These are phyloP conservation scores for Thuidium tamariscinum DNA, from an alignment of 225 moss, liverwort and hornwort genomes.

Conservation along the genomic window DNA sequence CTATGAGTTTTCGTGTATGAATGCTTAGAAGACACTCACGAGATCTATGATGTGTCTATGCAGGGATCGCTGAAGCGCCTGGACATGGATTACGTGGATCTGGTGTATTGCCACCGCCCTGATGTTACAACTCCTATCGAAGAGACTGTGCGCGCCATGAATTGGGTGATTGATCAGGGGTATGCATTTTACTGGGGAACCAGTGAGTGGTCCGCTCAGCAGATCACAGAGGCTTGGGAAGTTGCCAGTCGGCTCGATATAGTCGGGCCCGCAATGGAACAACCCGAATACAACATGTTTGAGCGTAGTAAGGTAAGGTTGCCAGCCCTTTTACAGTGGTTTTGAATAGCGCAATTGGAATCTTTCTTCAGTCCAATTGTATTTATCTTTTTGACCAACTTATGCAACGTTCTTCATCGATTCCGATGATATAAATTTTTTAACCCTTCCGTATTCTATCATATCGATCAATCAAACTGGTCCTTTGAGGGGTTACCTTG, in stretches of 20 bases:
- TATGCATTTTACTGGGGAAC: conserved; percentile 96
- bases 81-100: conserved; percentile 86
- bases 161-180: conserved; percentile 85
- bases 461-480: not conserved
- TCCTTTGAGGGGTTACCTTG: not conserved
- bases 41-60: not conserved
- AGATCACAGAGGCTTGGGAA: conserved; percentile 96
- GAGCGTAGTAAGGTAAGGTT: conserved; percentile 52
- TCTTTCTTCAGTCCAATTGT: not conserved
- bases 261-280: conserved; percentile 80
- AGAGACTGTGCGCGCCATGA: conserved; percentile 93
- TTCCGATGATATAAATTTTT: not conserved
- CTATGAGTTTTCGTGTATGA: not conserved
- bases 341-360: not conserved
- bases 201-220: conserved; percentile 91
- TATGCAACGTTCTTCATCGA: not conserved
- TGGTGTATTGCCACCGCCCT: conserved; percentile 81
- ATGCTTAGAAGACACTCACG: not conserved
- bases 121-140: conserved; percentile 69
- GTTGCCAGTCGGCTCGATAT: conserved; percentile 64
- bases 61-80: conserved; percentile 55
- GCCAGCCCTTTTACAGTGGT: not conserved
- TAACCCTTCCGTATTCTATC: not conserved
- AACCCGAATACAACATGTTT: conserved; percentile 87
- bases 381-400: not conserved